Base-by-base conservation (phyloP, 164 flowering plant species). In the Sedum album region DNA sequence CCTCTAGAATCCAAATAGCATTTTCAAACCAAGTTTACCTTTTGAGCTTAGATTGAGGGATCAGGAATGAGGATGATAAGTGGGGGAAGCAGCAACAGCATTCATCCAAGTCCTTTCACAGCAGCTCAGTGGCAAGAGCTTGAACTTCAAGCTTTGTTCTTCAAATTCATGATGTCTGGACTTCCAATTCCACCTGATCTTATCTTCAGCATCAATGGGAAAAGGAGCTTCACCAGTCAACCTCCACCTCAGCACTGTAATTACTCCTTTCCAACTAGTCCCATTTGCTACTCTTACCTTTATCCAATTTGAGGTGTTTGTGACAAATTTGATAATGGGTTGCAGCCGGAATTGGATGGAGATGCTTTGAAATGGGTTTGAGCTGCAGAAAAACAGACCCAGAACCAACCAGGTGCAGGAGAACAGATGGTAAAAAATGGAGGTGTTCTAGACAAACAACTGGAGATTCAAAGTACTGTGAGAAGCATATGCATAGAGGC, bases 381-480 rank as follows among this genome's bases (percentile, higher is more conserved):
- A 80, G 85, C 69, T 13, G 20, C 14, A 79, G 82, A 70, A 84
- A 81, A 72, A 68, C 74, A 72, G 90, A 86, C 77, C 86, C 86
- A 61, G 90, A 86, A 74, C 90, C 90, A 62, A 86, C 86, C 3
- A 82, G 90, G 69, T 86, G 90, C 77, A 79, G 88, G 71, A 82
- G 90, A 77, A 86, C 90, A 60, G 90, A 86, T 74, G 89, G 89
- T 13, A 85, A 85, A 76, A 85, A 85, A 72, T 85, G 88, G 88
- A 77, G 88, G 51, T 85, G 89, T 75, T 79, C 89, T 8, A 85
- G 81, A 31, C 83, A 82, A 64, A 84, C 86, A 23, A 82, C 65
- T 62, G 80, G 79, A 30, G 90, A 82, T 51, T 86, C 90, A 17
- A 86, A 86, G 73, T 86, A 86, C 82, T 86, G 90, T 73, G 90